Evolutionary conservation across 2,329 filamentous ascomycete species (phyloP).

Genomic region (Pestalotiopsis sp.): DNA sequence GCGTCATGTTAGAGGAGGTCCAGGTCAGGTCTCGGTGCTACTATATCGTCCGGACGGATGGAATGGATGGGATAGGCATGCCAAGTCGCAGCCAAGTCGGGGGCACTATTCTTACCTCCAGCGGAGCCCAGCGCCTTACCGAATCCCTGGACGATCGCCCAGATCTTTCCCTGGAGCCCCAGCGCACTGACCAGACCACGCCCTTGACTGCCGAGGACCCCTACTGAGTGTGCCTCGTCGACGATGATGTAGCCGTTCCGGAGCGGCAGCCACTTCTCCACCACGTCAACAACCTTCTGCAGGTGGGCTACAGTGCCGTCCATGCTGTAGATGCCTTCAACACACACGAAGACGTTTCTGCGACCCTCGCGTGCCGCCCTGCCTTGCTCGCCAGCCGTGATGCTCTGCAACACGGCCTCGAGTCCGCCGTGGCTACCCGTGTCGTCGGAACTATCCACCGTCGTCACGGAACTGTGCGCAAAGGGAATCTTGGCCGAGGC

Average conservation of each 20-base stretch:
- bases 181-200: conserved; percentile 60
- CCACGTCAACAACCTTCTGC: conserved; percentile 57
- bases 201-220: conserved; percentile 58
- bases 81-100: background rate
- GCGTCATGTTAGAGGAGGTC: conserved; percentile 20
- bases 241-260: conserved; percentile 66
- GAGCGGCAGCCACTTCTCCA: conserved; percentile 56
- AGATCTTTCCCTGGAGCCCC: conserved; percentile 57
- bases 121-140: conserved; percentile 70
- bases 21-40: conserved; percentile 13
- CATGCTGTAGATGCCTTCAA: conserved; percentile 81
- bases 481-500: conserved; percentile 54
- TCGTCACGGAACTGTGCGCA: conserved; percentile 54
- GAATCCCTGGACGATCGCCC: conserved; percentile 65
- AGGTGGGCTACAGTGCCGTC: conserved; percentile 75
- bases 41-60: background rate
- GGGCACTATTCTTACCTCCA: conserved; percentile 57
- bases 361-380: conserved; percentile 18
- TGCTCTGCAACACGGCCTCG: conserved; percentile 27
- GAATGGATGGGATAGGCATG: background rate
- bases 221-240: conserved; percentile 70
- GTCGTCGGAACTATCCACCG: conserved; percentile 10
- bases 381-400: conserved; percentile 17
- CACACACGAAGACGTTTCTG: conserved; percentile 65
- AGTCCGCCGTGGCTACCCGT: conserved; percentile 25